Evolutionary conservation across 164 flowering plant genomes (phyloP).

Genomic region (grape (Vitis vinifera)): DNA sequence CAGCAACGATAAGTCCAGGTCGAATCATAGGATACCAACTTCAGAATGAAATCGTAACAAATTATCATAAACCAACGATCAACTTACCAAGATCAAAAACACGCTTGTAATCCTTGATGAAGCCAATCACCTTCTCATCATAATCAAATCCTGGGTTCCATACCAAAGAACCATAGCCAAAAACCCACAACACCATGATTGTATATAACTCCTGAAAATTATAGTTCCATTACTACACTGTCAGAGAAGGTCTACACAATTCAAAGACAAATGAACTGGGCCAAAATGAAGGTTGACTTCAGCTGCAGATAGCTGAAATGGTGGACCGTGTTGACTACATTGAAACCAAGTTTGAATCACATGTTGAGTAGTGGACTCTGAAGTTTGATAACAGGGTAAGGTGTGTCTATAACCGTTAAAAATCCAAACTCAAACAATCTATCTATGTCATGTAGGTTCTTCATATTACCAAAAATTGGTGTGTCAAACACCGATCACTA

Average conservation of each 20-base stretch:
- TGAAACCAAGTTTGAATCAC: no score
- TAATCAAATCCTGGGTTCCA: slow-evolving; percentile 96
- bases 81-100: slow-evolving; percentile 86
- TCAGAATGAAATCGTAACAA: neutral
- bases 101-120: slow-evolving; percentile 81
- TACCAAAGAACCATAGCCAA: slow-evolving; percentile 92
- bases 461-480: no score
- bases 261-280: neutral
- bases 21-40: neutral
- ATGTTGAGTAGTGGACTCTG: no score
- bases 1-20: neutral
- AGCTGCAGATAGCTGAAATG: no score
- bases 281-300: no score
- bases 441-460: no score
- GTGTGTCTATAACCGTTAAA: no score
- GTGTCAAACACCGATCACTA: no score
- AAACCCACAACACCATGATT: slow-evolving; percentile 94
- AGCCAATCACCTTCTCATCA: slow-evolving; percentile 86
- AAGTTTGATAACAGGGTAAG: no score
- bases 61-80: neutral
- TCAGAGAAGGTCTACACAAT: neutral
- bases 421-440: no score
- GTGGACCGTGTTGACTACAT: no score
- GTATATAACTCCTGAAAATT: slow-evolving; percentile 21
- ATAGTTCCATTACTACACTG: no score